A percentile compares a stretch with the other conserved stretches of the same genome.
phyloP scores from a whole-genome alignment of 192 early-diverging fungal species.

The Ambispora gerdemannii region DNA sequence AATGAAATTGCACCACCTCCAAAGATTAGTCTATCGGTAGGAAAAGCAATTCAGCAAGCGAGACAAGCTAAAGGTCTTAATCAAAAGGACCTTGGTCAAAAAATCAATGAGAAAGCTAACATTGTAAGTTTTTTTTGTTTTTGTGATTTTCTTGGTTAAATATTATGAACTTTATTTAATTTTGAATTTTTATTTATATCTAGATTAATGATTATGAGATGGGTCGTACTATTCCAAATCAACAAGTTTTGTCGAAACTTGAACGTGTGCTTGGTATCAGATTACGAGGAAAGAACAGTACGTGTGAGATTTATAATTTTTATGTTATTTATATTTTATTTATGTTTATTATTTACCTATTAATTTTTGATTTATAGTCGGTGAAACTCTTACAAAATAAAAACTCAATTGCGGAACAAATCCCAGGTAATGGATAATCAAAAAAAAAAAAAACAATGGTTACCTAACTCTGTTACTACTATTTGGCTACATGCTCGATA shows the following conservation, averaged over 20 bases:
- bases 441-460: too few species aligned
- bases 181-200: neutral
- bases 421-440: too few species aligned
- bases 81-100: slow-evolving; percentile 86
- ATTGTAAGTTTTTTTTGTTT: slow-evolving; percentile 49
- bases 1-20: slow-evolving; percentile 75
- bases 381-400: too few species aligned
- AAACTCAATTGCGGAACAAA: too few species aligned
- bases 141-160: slow-evolving; percentile 6
- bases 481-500: too few species aligned
- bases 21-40: slow-evolving; percentile 66
- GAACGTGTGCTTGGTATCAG: slow-evolving; percentile 88
- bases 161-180: neutral
- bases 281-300: slow-evolving; percentile 43
- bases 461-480: too few species aligned
- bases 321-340: neutral
- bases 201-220: slow-evolving; percentile 88
- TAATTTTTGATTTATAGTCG: too few species aligned
- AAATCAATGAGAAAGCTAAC: slow-evolving; percentile 91
- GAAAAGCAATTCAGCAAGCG: slow-evolving; percentile 81
- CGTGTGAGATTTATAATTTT: slow-evolving; percentile 1
- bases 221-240: slow-evolving; percentile 83
- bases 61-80: slow-evolving; percentile 70
- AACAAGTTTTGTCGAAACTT: slow-evolving; percentile 84
- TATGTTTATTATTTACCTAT: too few species aligned